Evolutionary conservation across 2,329 filamentous ascomycete genomes (phyloP).

Genomic region (Colletotrichum falcatum): DNA sequence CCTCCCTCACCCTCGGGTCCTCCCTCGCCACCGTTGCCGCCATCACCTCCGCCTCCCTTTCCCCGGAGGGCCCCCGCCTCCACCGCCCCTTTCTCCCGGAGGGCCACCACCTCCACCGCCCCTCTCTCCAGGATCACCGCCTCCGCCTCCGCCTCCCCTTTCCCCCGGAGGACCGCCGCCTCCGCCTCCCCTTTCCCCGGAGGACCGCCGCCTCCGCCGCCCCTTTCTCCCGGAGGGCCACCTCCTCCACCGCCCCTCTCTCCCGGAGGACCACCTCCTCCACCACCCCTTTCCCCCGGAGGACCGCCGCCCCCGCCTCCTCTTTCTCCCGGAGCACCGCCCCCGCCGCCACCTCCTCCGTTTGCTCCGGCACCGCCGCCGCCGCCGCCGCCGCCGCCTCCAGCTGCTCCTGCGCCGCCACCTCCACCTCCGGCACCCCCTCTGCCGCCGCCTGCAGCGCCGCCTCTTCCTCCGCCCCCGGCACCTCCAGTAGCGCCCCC

Average conservation of each 20-base stretch:
- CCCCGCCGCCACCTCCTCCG: no score
- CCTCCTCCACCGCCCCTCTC: not conserved
- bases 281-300: no score
- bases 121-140: no score
- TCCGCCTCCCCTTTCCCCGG: no score
- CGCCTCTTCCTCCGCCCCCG: not conserved
- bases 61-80: not conserved
- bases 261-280: not conserved
- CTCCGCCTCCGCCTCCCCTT: no score
- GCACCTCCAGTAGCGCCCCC: not conserved
- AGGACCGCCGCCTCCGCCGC: no score
- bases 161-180: no score
- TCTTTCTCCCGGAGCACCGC: no score
- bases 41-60: not conserved
- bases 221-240: not conserved
- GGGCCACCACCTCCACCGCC: no score
- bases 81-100: not conserved
- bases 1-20: not conserved
- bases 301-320: not conserved
- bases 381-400: not conserved
- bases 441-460: not conserved
- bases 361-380: no score
- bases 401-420: not conserved
- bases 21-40: not conserved
- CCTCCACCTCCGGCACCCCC: not conserved